These are phyloP conservation scores for Trichophyton equinum DNA, from an alignment of 2,329 filamentous ascomycete genomes.

Conservation along the genomic window DNA sequence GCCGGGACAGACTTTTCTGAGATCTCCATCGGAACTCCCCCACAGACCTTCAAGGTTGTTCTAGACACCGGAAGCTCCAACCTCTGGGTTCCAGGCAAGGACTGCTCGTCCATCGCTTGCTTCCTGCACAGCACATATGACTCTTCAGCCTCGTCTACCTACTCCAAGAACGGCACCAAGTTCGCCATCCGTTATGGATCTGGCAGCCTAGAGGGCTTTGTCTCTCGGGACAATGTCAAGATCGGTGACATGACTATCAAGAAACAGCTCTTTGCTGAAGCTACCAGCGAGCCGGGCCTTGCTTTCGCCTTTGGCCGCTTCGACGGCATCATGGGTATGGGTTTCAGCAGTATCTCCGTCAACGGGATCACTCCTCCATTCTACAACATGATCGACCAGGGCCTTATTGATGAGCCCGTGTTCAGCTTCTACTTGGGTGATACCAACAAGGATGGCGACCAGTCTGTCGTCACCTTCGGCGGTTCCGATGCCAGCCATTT, in stretches of 20 bases:
- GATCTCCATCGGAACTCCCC: slow-evolving; percentile 80
- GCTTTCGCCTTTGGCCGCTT: slow-evolving; percentile 97
- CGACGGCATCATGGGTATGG: slow-evolving; percentile 90
- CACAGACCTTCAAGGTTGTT: slow-evolving; percentile 95
- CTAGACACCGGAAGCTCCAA: slow-evolving; percentile 98
- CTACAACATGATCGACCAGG: slow-evolving; percentile 89
- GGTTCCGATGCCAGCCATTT: slow-evolving; percentile 73
- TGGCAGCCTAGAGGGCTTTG: slow-evolving; percentile 81
- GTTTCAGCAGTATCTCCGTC: slow-evolving; percentile 92
- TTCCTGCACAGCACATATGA: slow-evolving; percentile 97
- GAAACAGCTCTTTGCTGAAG: slow-evolving; percentile 89
- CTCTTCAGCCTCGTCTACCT: slow-evolving; percentile 73
- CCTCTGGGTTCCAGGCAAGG: slow-evolving; percentile 86
- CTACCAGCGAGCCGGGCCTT: slow-evolving; percentile 85
- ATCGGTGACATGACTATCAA: slow-evolving; percentile 86
- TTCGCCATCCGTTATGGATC: slow-evolving; percentile 96
- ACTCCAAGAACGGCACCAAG: slow-evolving; percentile 82
- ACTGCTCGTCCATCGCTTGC: slow-evolving; percentile 93
- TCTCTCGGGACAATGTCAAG: slow-evolving; percentile 73
- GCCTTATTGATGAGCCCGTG: slow-evolving; percentile 76
- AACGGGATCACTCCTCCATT: slow-evolving; percentile 91
- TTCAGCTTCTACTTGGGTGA: slow-evolving; percentile 94
- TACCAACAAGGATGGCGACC: slow-evolving; percentile 54
- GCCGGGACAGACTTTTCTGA: slow-evolving; percentile 73
- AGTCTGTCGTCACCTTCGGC: slow-evolving; percentile 83